Evolutionary conservation across 2,329 filamentous ascomycete genomes (phyloP), one percentile per base, ranked within the genome.

Genomic region (Ceratocystis colombiana): DNA sequence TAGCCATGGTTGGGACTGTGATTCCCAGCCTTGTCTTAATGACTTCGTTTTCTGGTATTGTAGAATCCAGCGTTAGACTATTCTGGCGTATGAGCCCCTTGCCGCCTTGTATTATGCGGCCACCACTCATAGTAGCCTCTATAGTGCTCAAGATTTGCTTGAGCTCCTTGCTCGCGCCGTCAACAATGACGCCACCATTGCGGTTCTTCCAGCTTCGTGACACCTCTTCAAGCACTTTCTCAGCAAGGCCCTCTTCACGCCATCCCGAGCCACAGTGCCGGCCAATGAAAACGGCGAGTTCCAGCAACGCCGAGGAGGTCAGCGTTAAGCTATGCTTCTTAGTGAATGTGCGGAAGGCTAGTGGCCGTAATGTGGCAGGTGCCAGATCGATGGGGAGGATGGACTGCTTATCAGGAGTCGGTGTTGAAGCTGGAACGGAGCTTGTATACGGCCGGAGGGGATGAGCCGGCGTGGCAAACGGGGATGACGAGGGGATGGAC

Each of bases 321-420:
- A 99, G 84, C 0, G 92, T 97, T 66, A 99, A 80, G 71, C 93
- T 95, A 77, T 99, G 90, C 73, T 97, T 99, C 76, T 96, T 96
- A 1, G 94, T 99, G 70, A 99, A 96, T 0, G 90, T 95, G 61
- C 94, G 86, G 73, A 99, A 97, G 7, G 94, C 95, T 22, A 97
- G 81, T 1, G 94, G 93, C 69, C 95, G 83, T 50, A 99, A 79
- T 0, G 89, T 95, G 8, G 90, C 85, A 0, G 92, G 89, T 2
- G 93, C 92, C 3, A 99, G 85, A 45, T 96, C 81, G 67, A 99
- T 94, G 3, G 94, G 91, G 1, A 99, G 80, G 61, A 97, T 88
- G 5, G 85, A 81, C 22, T 73, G 71, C 37, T 66, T 68, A 20
- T 62, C 45, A 1, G 50, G 46, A 5, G 64, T 44, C 10, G 66